A percentile compares a stretch with the other conserved stretches of the same genome.
phyloP scores from a whole-genome alignment of 345 rosid genomes.

The Salix arbutifolia region DNA sequence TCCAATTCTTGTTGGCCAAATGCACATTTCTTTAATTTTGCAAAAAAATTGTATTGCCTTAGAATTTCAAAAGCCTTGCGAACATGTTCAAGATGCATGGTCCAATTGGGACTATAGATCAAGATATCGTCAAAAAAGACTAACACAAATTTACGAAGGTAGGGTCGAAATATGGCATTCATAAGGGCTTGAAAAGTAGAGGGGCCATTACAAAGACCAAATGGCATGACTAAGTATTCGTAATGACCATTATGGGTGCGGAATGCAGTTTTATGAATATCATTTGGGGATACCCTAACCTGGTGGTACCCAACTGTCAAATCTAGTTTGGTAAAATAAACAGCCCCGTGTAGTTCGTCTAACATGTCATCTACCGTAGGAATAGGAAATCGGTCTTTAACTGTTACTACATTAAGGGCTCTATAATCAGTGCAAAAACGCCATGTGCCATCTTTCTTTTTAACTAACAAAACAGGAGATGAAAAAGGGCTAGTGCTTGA shows the following conservation, averaged over 20 bases:
- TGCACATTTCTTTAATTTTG: background rate
- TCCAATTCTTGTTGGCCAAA: background rate
- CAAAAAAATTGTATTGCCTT: background rate
- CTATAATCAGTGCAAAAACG: background rate
- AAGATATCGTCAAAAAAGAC: background rate
- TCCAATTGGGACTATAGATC: background rate
- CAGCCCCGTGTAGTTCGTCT: background rate
- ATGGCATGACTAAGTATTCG: background rate
- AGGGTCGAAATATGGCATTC: background rate
- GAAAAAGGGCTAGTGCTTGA: background rate
- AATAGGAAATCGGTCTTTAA: background rate
- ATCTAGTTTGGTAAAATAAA: background rate
- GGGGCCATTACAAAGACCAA: background rate
- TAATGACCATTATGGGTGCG: background rate
- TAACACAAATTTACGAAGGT: background rate
- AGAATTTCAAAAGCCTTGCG: background rate
- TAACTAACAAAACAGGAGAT: background rate
- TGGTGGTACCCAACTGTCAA: background rate
- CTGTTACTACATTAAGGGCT: background rate
- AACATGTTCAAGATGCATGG: background rate
- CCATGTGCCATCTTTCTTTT: background rate
- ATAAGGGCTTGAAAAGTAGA: background rate
- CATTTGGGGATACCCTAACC: background rate
- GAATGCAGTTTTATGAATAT: background rate
- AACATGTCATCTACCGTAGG: background rate